Conservation (phyloP, 495 filamentous ascomycete species). For the Cudoniella acicularis region DNA sequence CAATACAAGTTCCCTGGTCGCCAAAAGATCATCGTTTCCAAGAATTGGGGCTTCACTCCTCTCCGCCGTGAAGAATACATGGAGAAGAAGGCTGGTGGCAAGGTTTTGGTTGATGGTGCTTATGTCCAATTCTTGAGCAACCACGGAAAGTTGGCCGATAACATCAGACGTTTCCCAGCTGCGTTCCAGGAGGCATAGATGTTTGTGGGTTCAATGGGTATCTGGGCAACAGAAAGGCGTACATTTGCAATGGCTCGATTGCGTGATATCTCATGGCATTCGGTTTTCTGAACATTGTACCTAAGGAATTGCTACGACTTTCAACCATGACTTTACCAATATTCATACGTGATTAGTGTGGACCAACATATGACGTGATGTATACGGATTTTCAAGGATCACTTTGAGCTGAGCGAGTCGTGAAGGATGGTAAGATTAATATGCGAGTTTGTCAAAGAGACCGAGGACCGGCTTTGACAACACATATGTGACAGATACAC, state of each 20-base stretch:
- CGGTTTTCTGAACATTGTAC: conserved; percentile 25
- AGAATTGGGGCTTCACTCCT: conserved; percentile 99
- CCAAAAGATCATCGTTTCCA: conserved; percentile 99
- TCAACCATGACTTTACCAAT: conserved; percentile 9
- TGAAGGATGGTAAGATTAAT: too few relatives aligned
- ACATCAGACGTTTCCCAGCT: conserved; percentile 89
- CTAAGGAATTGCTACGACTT: conserved; percentile 26
- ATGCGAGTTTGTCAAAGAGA: too few relatives aligned
- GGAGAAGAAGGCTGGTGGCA: conserved; percentile 82
- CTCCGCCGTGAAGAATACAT: conserved; percentile 96
- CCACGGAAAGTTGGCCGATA: conserved; percentile 77
- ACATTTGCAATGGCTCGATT: conserved; percentile 25
- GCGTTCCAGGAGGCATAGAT: conserved; percentile 62
- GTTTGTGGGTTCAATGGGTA: conserved; percentile 27
- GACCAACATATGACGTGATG: neutral
- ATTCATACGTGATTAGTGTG: neutral
- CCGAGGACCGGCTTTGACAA: too few relatives aligned
- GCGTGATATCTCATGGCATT: conserved; percentile 22
- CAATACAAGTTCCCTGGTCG: conserved; percentile 99
- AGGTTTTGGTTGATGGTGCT: conserved; percentile 91
- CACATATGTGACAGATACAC: too few relatives aligned
- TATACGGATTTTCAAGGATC: too few relatives aligned
- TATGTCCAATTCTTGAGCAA: conserved; percentile 98
- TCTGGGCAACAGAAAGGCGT: conserved; percentile 31
- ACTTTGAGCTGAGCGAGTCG: too few relatives aligned